A percentile compares a stretch with the other conserved stretches of the same genome.
Evolutionary conservation across 2,329 filamentous ascomycete species (phyloP).

Genomic region (Coniosporium tulheliwenetii): DNA sequence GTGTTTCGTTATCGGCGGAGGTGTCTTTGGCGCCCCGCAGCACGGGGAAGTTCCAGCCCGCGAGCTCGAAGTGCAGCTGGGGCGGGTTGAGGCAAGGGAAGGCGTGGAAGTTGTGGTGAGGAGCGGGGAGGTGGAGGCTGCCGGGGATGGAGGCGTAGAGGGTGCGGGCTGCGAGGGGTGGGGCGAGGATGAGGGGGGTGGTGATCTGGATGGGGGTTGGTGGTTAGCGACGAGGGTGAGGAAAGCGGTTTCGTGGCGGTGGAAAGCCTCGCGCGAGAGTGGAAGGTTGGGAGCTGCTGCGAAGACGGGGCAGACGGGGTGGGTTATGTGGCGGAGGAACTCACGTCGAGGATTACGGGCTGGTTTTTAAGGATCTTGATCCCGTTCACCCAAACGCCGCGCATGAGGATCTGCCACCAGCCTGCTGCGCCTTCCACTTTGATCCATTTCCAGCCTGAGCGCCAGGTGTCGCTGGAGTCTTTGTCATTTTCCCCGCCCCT

Average conservation of each 20-base stretch:
- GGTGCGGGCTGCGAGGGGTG: constrained; percentile 11
- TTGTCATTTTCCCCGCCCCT: constrained; percentile 1
- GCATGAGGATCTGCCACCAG: constrained; percentile 18
- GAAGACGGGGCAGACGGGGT: too few species aligned
- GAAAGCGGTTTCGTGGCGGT: background rate
- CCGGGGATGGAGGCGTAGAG: constrained; percentile 18
- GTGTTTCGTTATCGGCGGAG: background rate
- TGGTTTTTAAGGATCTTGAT: constrained; percentile 16
- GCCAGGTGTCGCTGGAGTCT: constrained; percentile 3
- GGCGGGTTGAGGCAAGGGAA: constrained; percentile 16
- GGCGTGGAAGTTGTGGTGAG: constrained; percentile 12
- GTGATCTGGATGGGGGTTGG: background rate
- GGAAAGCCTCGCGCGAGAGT: too few species aligned
- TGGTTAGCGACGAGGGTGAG: background rate
- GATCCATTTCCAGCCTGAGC: constrained; percentile 14
- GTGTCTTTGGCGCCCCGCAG: background rate
- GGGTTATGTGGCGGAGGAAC: background rate
- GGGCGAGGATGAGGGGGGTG: constrained; percentile 17
- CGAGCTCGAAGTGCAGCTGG: constrained; percentile 11
- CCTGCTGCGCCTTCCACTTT: constrained; percentile 14
- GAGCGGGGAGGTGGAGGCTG: constrained; percentile 11
- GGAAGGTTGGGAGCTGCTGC: too few species aligned
- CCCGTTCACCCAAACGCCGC: constrained; percentile 16
- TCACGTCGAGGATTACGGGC: constrained; percentile 15
- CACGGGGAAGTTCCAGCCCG: constrained; percentile 10